phyloP scores from a whole-genome alignment of 495 filamentous ascomycete genomes.

The Neurospora discreta region DNA sequence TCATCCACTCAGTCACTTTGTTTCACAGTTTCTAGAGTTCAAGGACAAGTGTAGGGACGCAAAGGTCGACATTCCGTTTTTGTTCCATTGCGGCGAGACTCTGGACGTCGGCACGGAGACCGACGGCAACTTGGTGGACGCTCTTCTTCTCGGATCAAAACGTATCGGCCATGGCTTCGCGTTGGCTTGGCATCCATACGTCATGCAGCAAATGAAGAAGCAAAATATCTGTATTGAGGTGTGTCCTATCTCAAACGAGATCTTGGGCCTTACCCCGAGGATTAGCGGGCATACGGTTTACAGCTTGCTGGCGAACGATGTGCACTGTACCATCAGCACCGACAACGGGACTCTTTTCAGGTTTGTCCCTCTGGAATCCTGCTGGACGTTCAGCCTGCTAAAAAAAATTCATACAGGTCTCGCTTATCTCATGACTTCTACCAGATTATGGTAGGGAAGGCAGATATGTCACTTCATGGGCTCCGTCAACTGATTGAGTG shows the following conservation, averaged over 20 bases:
- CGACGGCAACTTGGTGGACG: slow-evolving; percentile 82
- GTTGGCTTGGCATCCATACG: slow-evolving; percentile 71
- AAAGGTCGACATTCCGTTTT: slow-evolving; percentile 76
- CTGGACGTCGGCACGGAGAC: slow-evolving; percentile 64
- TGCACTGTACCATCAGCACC: slow-evolving; percentile 42
- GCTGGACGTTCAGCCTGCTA: background rate
- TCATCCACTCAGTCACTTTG: slow-evolving; percentile 56
- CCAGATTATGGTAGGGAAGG: slow-evolving; percentile 41
- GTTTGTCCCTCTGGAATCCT: slow-evolving; percentile 17
- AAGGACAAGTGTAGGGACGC: slow-evolving; percentile 55
- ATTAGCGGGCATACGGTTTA: slow-evolving; percentile 41
- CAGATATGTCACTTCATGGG: slow-evolving; percentile 39
- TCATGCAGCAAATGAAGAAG: slow-evolving; percentile 73
- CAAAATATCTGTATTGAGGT: slow-evolving; percentile 76
- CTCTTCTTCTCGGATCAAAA: slow-evolving; percentile 68
- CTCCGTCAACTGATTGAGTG: slow-evolving; percentile 43
- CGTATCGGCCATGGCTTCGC: slow-evolving; percentile 91
- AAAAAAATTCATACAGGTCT: slow-evolving; percentile 23
- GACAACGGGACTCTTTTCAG: slow-evolving; percentile 45
- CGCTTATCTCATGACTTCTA: slow-evolving; percentile 48
- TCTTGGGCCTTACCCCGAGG: slow-evolving; percentile 41
- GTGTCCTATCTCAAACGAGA: slow-evolving; percentile 85
- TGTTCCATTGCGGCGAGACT: slow-evolving; percentile 90
- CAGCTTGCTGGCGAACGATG: slow-evolving; percentile 36
- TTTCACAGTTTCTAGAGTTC: slow-evolving; percentile 76